Evolutionary conservation across 805 yeast species (phyloP).

Genomic region (Komagataella phaffii): DNA sequence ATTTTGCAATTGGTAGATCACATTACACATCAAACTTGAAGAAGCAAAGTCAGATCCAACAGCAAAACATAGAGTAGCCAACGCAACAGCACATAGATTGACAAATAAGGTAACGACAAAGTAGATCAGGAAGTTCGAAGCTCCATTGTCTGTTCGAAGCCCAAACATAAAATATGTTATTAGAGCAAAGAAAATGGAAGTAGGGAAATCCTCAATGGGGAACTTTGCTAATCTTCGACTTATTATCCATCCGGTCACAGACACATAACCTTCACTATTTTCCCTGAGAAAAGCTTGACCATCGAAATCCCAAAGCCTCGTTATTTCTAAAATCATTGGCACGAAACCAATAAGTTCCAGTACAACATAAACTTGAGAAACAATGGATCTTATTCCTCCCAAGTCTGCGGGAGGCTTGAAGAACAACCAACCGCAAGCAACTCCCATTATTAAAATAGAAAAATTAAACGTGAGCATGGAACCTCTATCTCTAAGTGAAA

Average conservation of each 20-base stretch:
- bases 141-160: conserved; percentile 23
- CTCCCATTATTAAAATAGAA: conserved; percentile 27
- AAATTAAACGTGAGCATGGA: conserved; percentile 19
- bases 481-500: conserved; percentile 19
- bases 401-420: conserved; percentile 38
- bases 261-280: conserved; percentile 45
- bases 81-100: conserved; percentile 34
- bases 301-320: conserved; percentile 35
- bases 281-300: conserved; percentile 41
- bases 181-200: conserved; percentile 36
- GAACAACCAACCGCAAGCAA: conserved; percentile 54
- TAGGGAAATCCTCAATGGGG: conserved; percentile 47
- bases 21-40: conserved; percentile 38
- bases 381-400: conserved; percentile 47
- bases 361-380: conserved; percentile 32
- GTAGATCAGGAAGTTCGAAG: conserved; percentile 37
- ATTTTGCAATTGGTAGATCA: conserved; percentile 48
- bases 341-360: conserved; percentile 36
- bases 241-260: conserved; percentile 45
- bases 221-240: conserved; percentile 49
- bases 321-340: conserved; percentile 35
- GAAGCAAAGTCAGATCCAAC: conserved; percentile 37
- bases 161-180: conserved; percentile 65
- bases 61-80: conserved; percentile 35
- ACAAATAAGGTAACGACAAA: conserved; percentile 36